These are phyloP conservation scores for Endocalyx cinctus DNA, from an alignment of 2,329 filamentous ascomycete species.

Conservation along the genomic window DNA sequence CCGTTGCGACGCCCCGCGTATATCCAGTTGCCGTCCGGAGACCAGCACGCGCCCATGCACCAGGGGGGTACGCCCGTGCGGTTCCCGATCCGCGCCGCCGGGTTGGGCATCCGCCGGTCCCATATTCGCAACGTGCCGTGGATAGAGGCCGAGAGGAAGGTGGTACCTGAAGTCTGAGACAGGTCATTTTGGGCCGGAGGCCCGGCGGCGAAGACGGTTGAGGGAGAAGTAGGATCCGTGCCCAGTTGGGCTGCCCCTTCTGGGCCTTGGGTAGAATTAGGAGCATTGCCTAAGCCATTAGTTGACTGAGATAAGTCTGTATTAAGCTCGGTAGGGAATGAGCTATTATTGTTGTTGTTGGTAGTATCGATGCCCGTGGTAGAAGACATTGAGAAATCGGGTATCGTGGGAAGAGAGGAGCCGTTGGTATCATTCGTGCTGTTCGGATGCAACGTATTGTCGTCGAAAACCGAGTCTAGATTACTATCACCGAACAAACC, in stretches of 20 bases:
- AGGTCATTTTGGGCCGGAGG: conserved; percentile 43
- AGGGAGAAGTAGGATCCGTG: conserved; percentile 27
- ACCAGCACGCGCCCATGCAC: conserved; percentile 98
- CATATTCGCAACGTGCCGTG: conserved; percentile 89
- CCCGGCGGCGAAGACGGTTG: conserved; percentile 33
- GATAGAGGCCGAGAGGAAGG: conserved; percentile 83
- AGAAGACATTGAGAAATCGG: no score
- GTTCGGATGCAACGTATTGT: conserved; percentile 9
- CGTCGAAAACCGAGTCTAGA: conserved; percentile 9
- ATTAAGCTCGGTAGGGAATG: conserved; percentile 11
- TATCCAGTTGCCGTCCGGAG: conserved; percentile 88
- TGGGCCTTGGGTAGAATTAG: no score
- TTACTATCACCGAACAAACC: conserved; percentile 11
- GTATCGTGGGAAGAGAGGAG: conserved; percentile 16
- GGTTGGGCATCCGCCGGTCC: conserved; percentile 74
- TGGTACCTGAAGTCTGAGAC: conserved; percentile 64
- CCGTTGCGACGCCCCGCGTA: conserved; percentile 88
- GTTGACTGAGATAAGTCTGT: conserved; percentile 8
- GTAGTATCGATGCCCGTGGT: no score
- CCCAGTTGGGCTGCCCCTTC: conserved; percentile 14
- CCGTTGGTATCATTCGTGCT: no score
- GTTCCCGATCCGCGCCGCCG: conserved; percentile 74
- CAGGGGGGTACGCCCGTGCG: conserved; percentile 78
- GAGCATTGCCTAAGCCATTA: no score
- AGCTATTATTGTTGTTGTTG: no score